A percentile compares a stretch with the other conserved stretches of the same genome.
Conservation (phyloP, 768 basidiomycete species). For the Trametes elegans region DNA sequence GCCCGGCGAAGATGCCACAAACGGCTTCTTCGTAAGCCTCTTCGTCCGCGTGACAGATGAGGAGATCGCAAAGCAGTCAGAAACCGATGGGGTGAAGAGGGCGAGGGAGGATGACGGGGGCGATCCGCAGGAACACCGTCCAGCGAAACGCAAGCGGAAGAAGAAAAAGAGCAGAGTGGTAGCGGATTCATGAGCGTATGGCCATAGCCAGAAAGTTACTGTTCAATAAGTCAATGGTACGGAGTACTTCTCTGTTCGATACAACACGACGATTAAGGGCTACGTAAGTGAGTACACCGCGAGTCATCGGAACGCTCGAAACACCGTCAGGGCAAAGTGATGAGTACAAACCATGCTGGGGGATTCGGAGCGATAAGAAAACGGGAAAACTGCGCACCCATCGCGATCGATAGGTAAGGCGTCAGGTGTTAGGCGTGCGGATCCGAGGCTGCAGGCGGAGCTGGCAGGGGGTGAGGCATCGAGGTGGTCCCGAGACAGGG, state of each 20-base stretch:
- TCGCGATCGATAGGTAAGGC: slow-evolving; percentile 3
- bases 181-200: background rate
- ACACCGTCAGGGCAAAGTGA: slow-evolving; percentile 6
- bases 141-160: slow-evolving; percentile 24
- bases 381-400: background rate
- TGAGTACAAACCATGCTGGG: slow-evolving; percentile 20
- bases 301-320: background rate
- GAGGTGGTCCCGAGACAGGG: slow-evolving; percentile 12
- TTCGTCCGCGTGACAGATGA: slow-evolving; percentile 46
- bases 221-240: background rate
- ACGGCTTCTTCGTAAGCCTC: slow-evolving; percentile 98
- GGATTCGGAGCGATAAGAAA: background rate
- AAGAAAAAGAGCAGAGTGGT: slow-evolving; percentile 27
- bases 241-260: slow-evolving; percentile 8
- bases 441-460: background rate
- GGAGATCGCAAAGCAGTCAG: background rate
- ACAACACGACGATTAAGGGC: slow-evolving; percentile 12
- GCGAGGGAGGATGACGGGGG: slow-evolving; percentile 2
- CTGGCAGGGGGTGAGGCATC: slow-evolving; percentile 7
- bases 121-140: background rate
- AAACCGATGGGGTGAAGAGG: slow-evolving; percentile 18
- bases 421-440: slow-evolving; percentile 6
- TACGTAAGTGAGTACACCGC: slow-evolving; percentile 17
- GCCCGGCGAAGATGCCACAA: slow-evolving; percentile 83
- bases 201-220: too few relatives aligned